Evolutionary conservation across 495 filamentous ascomycete genomes (phyloP).

Genomic region (Penicillium angulare): DNA sequence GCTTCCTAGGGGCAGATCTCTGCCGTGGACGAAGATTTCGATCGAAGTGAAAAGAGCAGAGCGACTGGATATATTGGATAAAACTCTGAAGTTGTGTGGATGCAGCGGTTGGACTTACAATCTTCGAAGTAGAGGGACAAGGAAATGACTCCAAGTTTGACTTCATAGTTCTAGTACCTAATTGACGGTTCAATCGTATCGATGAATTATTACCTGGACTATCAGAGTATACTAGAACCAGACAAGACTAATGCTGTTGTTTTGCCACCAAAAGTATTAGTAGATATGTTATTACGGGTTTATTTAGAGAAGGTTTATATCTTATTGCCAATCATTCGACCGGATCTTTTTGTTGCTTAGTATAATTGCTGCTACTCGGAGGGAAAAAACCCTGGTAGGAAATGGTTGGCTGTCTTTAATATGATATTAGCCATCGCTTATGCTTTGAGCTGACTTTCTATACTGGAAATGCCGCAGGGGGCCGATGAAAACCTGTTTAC

Average conservation of each 20-base stretch:
- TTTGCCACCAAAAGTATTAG: slow-evolving; percentile 43
- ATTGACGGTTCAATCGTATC: background rate
- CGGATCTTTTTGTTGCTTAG: slow-evolving; percentile 28
- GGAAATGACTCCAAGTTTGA: too few relatives aligned
- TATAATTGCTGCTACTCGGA: slow-evolving; percentile 23
- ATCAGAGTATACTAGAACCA: too few relatives aligned
- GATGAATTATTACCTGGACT: slow-evolving; percentile 52
- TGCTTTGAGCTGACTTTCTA: slow-evolving; percentile 23
- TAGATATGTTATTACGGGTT: slow-evolving; percentile 49
- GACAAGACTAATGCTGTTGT: slow-evolving; percentile 34
- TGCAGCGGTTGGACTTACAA: slow-evolving; percentile 28
- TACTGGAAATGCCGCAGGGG: slow-evolving; percentile 28
- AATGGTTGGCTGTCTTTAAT: slow-evolving; percentile 59
- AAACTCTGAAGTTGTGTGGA: slow-evolving; percentile 59
- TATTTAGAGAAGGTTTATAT: too few relatives aligned
- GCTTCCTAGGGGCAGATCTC: background rate
- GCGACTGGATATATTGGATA: slow-evolving; percentile 23
- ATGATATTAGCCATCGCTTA: slow-evolving; percentile 60
- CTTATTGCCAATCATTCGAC: slow-evolving; percentile 54
- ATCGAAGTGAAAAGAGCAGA: background rate
- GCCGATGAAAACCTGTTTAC: slow-evolving; percentile 51
- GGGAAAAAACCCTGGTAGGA: slow-evolving; percentile 13
- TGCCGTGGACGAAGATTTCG: background rate
- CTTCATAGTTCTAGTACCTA: too few relatives aligned
- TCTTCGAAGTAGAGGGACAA: background rate